phyloP scores from a whole-genome alignment of 148 eudicot species.

The Dianthus caryophyllus region DNA sequence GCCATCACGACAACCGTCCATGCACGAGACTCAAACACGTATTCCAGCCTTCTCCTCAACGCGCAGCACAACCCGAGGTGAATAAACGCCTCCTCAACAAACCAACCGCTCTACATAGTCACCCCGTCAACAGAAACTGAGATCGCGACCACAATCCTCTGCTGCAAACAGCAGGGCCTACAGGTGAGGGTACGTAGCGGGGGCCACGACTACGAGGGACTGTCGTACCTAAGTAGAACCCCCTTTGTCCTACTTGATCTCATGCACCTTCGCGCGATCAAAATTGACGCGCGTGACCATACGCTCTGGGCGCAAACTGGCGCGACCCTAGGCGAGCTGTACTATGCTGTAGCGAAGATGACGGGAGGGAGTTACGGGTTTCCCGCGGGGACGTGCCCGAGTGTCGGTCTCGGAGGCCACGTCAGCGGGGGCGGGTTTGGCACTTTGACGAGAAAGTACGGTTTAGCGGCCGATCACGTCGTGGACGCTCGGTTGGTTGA shows the following conservation, averaged over 20 bases:
- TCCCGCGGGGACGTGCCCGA: constrained; percentile 41
- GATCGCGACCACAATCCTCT: constrained; percentile 13
- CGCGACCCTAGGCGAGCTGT: constrained; percentile 41
- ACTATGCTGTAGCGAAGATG: constrained; percentile 25
- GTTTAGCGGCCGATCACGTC: constrained; percentile 33
- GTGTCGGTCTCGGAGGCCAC: constrained; percentile 45
- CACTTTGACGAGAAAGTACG: constrained; percentile 33
- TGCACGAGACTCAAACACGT: too few species aligned
- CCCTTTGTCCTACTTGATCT: constrained; percentile 41
- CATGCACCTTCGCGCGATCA: constrained; percentile 23
- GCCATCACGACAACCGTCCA: too few species aligned
- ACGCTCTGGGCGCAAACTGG: constrained; percentile 46
- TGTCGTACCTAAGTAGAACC: constrained; percentile 27
- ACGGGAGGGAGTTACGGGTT: constrained; percentile 29
- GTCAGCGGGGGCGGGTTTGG: constrained; percentile 49
- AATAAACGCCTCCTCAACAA: too few species aligned
- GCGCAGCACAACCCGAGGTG: too few species aligned
- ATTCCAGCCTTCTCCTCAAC: too few species aligned
- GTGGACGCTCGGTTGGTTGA: constrained; percentile 39
- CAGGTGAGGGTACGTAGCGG: constrained; percentile 35
- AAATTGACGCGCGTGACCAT: constrained; percentile 17
- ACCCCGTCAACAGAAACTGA: constrained; percentile 23
- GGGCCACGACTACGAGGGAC: constrained; percentile 49
- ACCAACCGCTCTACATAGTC: constrained; percentile 14
- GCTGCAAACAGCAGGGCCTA: constrained; percentile 19